Conservation (phyloP, 2,329 filamentous ascomycete genomes). For the Penicillium polonicum region DNA sequence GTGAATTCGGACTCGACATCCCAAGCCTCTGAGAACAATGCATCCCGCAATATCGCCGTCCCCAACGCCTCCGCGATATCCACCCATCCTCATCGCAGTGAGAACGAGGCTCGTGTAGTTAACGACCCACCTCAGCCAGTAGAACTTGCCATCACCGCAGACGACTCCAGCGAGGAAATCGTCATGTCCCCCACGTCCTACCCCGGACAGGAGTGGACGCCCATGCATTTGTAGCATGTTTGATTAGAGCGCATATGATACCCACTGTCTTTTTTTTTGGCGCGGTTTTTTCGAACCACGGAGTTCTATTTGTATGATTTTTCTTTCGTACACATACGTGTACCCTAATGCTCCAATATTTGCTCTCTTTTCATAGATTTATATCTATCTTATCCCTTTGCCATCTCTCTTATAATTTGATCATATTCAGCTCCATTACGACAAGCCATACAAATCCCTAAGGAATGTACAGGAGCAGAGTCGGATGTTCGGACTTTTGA, state of each 20-base stretch:
- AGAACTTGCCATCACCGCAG: conserved; percentile 35
- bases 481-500: not conserved
- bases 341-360: not conserved
- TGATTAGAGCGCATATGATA: conserved; percentile 1
- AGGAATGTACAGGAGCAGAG: not conserved
- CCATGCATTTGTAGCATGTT: conserved; percentile 21
- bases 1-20: not conserved
- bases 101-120: conserved; percentile 19
- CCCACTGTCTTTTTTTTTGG: not conserved
- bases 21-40: not conserved
- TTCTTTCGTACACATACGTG: not conserved
- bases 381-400: not conserved
- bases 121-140: conserved; percentile 30
- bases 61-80: conserved; percentile 5
- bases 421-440: not conserved
- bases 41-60: conserved; percentile 5
- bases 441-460: too few species aligned
- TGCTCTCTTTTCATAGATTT: not conserved
- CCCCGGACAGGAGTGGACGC: conserved; percentile 50
- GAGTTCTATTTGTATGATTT: not conserved
- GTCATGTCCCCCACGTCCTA: conserved; percentile 51
- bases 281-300: too few species aligned
- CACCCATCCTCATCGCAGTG: conserved; percentile 24
- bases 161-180: conserved; percentile 47
- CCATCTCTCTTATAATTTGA: not conserved